Evolutionary conservation across 371 early-diverging fungal species (phyloP).

Genomic region (Apophysomyces elegans): DNA sequence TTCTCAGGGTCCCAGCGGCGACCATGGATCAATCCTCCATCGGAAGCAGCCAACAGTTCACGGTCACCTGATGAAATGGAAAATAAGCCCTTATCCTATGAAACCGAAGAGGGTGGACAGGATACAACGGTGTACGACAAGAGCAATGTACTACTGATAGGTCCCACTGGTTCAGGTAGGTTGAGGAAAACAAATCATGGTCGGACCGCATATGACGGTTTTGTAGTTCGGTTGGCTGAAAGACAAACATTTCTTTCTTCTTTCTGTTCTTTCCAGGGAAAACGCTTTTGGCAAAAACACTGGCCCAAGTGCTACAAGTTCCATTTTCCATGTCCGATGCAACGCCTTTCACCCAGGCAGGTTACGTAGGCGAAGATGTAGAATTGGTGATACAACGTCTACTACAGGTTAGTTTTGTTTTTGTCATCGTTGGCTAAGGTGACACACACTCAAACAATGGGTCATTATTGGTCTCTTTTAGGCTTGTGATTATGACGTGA

Average conservation of each 20-base stretch:
- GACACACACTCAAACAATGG: background rate
- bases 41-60: slow-evolving; percentile 16
- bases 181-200: background rate
- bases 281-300: slow-evolving; percentile 83
- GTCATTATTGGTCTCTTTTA: slow-evolving; percentile 17
- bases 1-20: slow-evolving; percentile 21
- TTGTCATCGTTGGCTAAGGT: background rate
- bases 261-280: slow-evolving; percentile 52
- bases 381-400: slow-evolving; percentile 88
- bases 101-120: slow-evolving; percentile 12
- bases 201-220: background rate
- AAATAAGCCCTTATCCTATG: slow-evolving; percentile 12
- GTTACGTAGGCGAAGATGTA: slow-evolving; percentile 95
- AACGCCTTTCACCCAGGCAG: slow-evolving; percentile 92
- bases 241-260: background rate
- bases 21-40: slow-evolving; percentile 35
- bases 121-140: slow-evolving; percentile 74
- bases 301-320: slow-evolving; percentile 86
- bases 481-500: slow-evolving; percentile 88
- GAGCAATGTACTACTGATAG: slow-evolving; percentile 88
- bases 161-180: slow-evolving; percentile 80
- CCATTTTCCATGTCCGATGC: slow-evolving; percentile 94
- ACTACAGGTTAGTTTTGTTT: slow-evolving; percentile 60
- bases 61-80: slow-evolving; percentile 19
- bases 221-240: too few species aligned